These are phyloP conservation scores for Tylopilus intermedius DNA, from an alignment of 768 basidiomycete genomes.

Conservation along the genomic window DNA sequence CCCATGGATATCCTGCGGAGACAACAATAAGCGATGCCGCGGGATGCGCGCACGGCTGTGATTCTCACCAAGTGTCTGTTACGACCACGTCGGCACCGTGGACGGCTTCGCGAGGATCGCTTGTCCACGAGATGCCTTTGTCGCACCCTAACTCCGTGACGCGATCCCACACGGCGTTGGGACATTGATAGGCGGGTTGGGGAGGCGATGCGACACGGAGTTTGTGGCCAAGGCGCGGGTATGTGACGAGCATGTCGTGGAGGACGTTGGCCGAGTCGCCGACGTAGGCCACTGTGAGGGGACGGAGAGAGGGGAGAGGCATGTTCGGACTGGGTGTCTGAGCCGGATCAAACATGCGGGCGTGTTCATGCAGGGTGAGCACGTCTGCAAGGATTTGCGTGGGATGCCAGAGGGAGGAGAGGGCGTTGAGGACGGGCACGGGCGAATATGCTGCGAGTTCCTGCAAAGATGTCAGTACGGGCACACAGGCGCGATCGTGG, in stretches of 20 bases:
- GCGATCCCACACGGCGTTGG: conserved; percentile 71
- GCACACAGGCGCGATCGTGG: not conserved
- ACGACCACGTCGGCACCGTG: conserved; percentile 89
- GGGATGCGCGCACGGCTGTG: not conserved
- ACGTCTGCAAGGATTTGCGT: conserved; percentile 93
- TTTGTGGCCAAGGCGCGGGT: conserved; percentile 84
- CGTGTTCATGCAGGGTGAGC: conserved; percentile 79
- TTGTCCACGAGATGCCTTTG: conserved; percentile 66
- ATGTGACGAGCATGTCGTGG: conserved; percentile 95
- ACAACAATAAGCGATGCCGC: not conserved
- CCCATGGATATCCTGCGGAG: conserved; percentile 92
- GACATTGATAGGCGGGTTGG: conserved; percentile 57
- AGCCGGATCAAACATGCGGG: conserved; percentile 45
- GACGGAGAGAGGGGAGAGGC: conserved; percentile 52
- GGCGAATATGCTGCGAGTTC: conserved; percentile 86
- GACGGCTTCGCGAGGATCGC: conserved; percentile 82
- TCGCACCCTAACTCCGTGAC: conserved; percentile 74
- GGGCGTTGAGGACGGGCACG: conserved; percentile 93
- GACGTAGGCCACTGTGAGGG: conserved; percentile 87
- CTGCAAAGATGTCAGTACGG: conserved; percentile 36
- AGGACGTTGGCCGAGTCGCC: conserved; percentile 94
- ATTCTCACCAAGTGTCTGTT: conserved; percentile 88
- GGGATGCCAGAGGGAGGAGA: conserved; percentile 94
- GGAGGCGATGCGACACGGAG: conserved; percentile 80
- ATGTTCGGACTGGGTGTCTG: conserved; percentile 13